Base-by-base conservation (phyloP, 257 asterid genomes). In the Anisodus tanguticus region DNA sequence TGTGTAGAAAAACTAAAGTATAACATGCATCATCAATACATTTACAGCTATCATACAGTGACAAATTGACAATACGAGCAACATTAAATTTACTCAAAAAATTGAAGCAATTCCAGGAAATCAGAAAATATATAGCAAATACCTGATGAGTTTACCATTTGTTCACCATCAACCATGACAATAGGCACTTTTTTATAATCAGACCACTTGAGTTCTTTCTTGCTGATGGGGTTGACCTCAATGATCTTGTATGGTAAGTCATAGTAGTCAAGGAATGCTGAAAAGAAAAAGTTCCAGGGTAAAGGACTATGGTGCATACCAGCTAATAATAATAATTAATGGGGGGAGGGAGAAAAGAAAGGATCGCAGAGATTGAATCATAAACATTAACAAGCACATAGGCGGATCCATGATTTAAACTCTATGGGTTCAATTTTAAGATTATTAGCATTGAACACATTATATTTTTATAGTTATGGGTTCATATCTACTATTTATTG, bases 141-240 rank as follows among this genome's bases (percentile, higher is more conserved):
- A 96, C 98, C 98, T 92, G 99, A 91, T 80, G 99, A 96, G 84
- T 95, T 95, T 81, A 92, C 95, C 99, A 95, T 89, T 87, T 89
- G 92, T 85, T 90, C 91, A 17, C 97, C 99, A 49, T 96, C 98
- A 87, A 95, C 98, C 95, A 91, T 85, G 87, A 95, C 83, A 85
- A 97, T 91, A 10, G 99, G 99, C 69, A 97, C 97, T 90, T 97
- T 97, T 93, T 92, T 91, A 94, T 97, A 93, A 86, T 90, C 98
- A 63, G 98, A 96, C 97, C 95, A 96, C 86, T 93, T 93, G 84
- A 92, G 93, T 91, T 96, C 99, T 87, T 92, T 93, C 87, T 92
- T 94, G 92, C 90, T 93, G 83, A 96, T 88, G 17, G 98, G 99
- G 82, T 96, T 96, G 82, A 96, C 99, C 91, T 96, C 99, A 87